Conservation (phyloP, 139 green algal genomes). For the Haematococcus lacustris region DNA sequence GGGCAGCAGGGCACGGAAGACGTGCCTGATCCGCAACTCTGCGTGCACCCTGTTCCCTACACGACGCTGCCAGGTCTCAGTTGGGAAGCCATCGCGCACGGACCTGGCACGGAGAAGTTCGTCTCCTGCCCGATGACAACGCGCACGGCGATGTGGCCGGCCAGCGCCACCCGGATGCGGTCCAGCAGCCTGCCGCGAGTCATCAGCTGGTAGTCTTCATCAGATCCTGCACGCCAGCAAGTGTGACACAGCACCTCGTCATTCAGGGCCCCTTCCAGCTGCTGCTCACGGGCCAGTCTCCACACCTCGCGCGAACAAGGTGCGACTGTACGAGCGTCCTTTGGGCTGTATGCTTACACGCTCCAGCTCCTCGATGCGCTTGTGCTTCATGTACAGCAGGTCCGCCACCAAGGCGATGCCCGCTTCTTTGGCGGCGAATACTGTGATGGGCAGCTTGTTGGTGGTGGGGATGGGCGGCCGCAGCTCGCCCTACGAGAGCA, state of each 20-base stretch:
- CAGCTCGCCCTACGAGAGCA: slow-evolving; percentile 61
- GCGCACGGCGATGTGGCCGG: slow-evolving; percentile 33
- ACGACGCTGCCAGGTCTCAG: no score
- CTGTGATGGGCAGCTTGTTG: slow-evolving; percentile 27
- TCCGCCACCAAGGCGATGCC: slow-evolving; percentile 64
- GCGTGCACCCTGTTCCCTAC: no score
- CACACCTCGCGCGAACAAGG: slow-evolving; percentile 54
- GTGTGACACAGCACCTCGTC: not conserved
- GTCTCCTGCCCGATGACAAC: slow-evolving; percentile 60
- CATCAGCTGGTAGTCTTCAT: slow-evolving; percentile 75
- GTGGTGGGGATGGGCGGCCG: slow-evolving; percentile 52
- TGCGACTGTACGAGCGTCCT: slow-evolving; percentile 52
- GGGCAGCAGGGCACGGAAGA: no score
- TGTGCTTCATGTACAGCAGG: slow-evolving; percentile 42
- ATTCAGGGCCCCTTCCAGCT: no score
- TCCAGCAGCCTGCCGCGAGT: slow-evolving; percentile 69
- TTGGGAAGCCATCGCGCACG: no score
- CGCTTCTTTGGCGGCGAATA: slow-evolving; percentile 28
- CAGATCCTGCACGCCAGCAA: slow-evolving; percentile 23
- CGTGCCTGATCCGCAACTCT: no score
- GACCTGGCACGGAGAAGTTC: slow-evolving; percentile 41
- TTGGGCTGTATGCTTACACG: slow-evolving; percentile 63
- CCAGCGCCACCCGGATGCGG: slow-evolving; percentile 51
- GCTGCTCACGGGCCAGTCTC: not conserved
- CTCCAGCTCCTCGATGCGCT: slow-evolving; percentile 59